Evolutionary conservation across 768 basidiomycete genomes (phyloP).

Genomic region (Astraeus odoratus): DNA sequence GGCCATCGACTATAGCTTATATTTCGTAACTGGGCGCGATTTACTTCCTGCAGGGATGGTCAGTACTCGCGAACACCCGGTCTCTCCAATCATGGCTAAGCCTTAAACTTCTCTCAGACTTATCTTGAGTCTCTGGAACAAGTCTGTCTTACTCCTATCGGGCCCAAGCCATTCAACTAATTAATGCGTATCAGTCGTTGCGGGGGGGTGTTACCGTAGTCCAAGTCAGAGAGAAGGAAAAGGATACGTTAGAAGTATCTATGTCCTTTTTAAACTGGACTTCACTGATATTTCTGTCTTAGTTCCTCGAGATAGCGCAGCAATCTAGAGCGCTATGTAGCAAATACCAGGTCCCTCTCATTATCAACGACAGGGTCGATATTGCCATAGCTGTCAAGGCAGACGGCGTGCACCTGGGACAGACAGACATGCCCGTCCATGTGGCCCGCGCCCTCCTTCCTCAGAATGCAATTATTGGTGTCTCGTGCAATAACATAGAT

Average conservation of each 20-base stretch:
- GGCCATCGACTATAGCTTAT: slow-evolving; percentile 60
- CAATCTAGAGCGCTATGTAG: slow-evolving; percentile 67
- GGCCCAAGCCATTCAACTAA: background rate
- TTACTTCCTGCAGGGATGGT: slow-evolving; percentile 75
- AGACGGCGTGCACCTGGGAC: slow-evolving; percentile 84
- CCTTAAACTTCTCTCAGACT: slow-evolving; percentile 33
- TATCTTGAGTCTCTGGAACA: slow-evolving; percentile 73
- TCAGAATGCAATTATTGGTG: slow-evolving; percentile 63
- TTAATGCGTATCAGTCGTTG: slow-evolving; percentile 45
- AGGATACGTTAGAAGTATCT: slow-evolving; percentile 69
- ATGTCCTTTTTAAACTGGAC: slow-evolving; percentile 1
- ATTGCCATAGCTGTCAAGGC: slow-evolving; percentile 74
- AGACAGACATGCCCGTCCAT: slow-evolving; percentile 72
- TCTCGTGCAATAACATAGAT: slow-evolving; percentile 64
- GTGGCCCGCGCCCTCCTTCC: slow-evolving; percentile 66
- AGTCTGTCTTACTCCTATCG: slow-evolving; percentile 30
- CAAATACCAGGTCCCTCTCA: slow-evolving; percentile 69
- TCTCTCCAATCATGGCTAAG: slow-evolving; percentile 1
- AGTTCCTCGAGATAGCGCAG: slow-evolving; percentile 76
- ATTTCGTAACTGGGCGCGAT: slow-evolving; percentile 81
- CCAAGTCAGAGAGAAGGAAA: slow-evolving; percentile 81
- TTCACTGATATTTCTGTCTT: background rate
- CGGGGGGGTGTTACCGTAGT: slow-evolving; percentile 86
- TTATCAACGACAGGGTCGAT: slow-evolving; percentile 88
- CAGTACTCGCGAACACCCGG: slow-evolving; percentile 6